These are phyloP conservation scores for Westerdykella sp. DNA, from an alignment of 2,329 filamentous ascomycete genomes.

Conservation along the genomic window DNA sequence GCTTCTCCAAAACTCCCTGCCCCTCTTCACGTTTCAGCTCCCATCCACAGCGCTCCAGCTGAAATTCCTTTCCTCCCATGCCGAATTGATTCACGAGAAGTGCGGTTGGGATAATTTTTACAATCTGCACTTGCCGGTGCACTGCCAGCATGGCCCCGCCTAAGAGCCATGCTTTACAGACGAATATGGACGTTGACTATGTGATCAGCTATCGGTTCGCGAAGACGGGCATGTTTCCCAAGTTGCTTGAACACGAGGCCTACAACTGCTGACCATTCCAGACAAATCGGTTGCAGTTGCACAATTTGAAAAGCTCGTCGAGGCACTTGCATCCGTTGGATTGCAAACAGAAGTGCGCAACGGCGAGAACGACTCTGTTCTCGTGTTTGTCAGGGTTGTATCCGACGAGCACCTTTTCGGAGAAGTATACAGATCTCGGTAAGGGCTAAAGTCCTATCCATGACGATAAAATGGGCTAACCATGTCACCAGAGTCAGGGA, in stretches of 20 bases:
- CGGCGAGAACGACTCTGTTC: conserved; percentile 66
- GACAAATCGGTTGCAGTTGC: conserved; percentile 64
- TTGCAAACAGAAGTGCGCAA: conserved; percentile 81
- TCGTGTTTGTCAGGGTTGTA: conserved; percentile 77
- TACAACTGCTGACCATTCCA: conserved; percentile 30
- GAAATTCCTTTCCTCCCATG: too few relatives aligned
- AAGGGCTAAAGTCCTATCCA: conserved; percentile 6
- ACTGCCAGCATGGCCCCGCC: conserved; percentile 22
- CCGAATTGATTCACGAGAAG: too few relatives aligned
- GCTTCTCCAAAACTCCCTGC: too few relatives aligned
- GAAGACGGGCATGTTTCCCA: conserved; percentile 51
- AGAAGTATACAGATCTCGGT: conserved; percentile 77
- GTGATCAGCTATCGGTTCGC: conserved; percentile 75
- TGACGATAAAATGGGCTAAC: conserved; percentile 1
- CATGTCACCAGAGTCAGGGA: conserved; percentile 65
- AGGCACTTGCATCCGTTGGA: conserved; percentile 70
- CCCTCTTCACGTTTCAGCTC: too few relatives aligned
- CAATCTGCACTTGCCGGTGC: too few relatives aligned
- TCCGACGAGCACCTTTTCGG: conserved; percentile 68
- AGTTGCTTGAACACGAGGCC: conserved; percentile 4
- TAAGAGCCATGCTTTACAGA: conserved; percentile 38
- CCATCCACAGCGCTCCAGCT: too few relatives aligned
- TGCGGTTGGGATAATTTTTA: too few relatives aligned
- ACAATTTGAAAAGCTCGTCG: conserved; percentile 70
- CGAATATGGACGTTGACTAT: conserved; percentile 74